These are phyloP conservation scores for Daldinia loculata DNA, from an alignment of 495 filamentous ascomycete species.

Conservation along the genomic window DNA sequence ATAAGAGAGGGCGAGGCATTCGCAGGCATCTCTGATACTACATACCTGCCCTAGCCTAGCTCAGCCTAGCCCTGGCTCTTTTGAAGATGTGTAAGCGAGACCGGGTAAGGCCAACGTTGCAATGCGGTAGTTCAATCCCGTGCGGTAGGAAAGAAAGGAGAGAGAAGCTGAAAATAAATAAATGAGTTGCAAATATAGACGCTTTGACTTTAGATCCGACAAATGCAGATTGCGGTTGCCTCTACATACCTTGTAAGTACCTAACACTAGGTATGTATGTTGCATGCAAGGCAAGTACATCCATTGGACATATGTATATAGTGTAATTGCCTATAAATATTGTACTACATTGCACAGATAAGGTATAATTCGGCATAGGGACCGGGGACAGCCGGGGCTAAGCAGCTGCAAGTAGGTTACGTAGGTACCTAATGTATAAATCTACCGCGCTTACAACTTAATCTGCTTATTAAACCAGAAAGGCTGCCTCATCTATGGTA, in stretches of 20 bases:
- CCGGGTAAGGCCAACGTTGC: slow-evolving; percentile 17
- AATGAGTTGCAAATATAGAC: background rate
- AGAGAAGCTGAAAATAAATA: slow-evolving; percentile 5
- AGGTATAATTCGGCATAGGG: background rate
- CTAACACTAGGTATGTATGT: background rate
- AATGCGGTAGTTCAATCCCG: slow-evolving; percentile 17
- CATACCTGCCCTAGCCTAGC: slow-evolving; percentile 28
- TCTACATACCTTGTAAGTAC: background rate
- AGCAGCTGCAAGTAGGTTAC: background rate
- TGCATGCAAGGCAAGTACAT: background rate
- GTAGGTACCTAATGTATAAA: no score
- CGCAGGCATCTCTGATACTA: slow-evolving; percentile 33
- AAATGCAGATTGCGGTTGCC: background rate
- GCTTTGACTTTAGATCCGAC: slow-evolving; percentile 1
- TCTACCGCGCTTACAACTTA: background rate
- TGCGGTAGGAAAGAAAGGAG: slow-evolving; percentile 9
- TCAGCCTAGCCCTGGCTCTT: slow-evolving; percentile 23
- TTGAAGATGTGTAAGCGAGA: slow-evolving; percentile 24
- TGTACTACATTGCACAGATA: background rate
- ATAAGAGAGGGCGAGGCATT: slow-evolving; percentile 4
- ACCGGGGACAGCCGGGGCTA: background rate
- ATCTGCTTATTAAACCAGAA: background rate
- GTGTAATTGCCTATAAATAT: background rate
- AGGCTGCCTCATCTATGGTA: no score
- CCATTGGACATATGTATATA: background rate